phyloP scores from a whole-genome alignment of 208 protist genomes.

The Endotrypanum monterogeii region DNA sequence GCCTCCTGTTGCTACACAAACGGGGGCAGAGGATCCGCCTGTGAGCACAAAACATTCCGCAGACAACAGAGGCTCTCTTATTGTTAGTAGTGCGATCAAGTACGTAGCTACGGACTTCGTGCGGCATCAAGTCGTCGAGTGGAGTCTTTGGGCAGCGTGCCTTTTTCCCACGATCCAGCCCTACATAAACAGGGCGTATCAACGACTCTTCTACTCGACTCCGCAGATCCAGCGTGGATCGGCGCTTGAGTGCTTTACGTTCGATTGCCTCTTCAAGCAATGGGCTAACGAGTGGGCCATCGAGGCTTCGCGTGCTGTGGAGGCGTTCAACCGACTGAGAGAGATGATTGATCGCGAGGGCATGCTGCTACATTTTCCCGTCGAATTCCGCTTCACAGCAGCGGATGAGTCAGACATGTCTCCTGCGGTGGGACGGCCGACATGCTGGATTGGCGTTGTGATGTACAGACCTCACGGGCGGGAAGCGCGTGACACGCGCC shows the following conservation, averaged over 20 bases:
- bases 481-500: conserved; percentile 60
- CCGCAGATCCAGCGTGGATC: conserved; percentile 53
- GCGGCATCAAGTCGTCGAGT: conserved; percentile 57
- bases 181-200: conserved; percentile 62
- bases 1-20: no score
- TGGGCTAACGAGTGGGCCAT: conserved; percentile 85
- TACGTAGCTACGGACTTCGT: conserved; percentile 47
- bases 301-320: conserved; percentile 38
- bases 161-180: conserved; percentile 54
- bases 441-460: conserved; percentile 87
- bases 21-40: no score
- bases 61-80: not conserved
- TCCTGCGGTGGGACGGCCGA: conserved; percentile 52
- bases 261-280: conserved; percentile 83
- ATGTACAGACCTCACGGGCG: conserved; percentile 72
- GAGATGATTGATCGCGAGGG: conserved; percentile 57
- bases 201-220: conserved; percentile 38
- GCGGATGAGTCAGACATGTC: conserved; percentile 61
- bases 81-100: conserved; percentile 7
- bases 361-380: conserved; percentile 75
- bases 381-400: conserved; percentile 82
- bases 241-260: conserved; percentile 69
- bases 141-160: conserved; percentile 46
- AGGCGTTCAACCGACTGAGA: conserved; percentile 51
- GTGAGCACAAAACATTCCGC: not conserved